Base-by-base conservation (phyloP, 495 filamentous ascomycete species). In the Chlorociboria aeruginascens region DNA sequence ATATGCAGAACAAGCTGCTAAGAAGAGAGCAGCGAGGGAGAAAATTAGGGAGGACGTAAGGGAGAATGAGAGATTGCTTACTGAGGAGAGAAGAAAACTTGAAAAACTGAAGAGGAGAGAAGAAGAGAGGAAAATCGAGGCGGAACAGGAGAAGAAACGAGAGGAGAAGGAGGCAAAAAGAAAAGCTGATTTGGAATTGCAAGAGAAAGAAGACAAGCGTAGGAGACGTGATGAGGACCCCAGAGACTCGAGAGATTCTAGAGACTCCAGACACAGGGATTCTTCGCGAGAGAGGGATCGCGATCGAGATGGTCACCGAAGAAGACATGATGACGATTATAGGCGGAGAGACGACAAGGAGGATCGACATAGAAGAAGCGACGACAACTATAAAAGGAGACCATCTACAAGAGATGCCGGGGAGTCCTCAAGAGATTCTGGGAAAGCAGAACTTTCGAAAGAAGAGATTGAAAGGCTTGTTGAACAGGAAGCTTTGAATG, bases 1-100 rank as follows among this genome's bases (percentile, higher is more conserved):
- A 45, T 95, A 90, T 56, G 84, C 79, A 11, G 68, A 69, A 32
- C 78, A 87, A 50, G 78, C 85, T 1, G 78, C 77, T n/a, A 68
- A 63, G 9, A 76, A 79, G 53, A 76, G 83, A 40, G 82, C 82
- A 17, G 43, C 34, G 11, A 53, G 50, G 34, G 53, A 55, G 32
- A 77, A 71, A 30, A 65, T 77, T 14, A 77, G 78, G 55, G 76
- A 78, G 42, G 79, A 84, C 51, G 74, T 81, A 34, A 66, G 77
- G 47, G 72, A 74, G 48, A 76, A 78, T 54, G 72, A 84, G 53
- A 67, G 67, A 40, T 71, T 77, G 50, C 64, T 77, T 28, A 77
- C 86, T 39, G 80, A 83, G 45, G 79, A 87, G 56, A 83, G 83
- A 56, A 71, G 71, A 33, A 73, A 73, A 34, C 66, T 66, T 3